Base-by-base conservation (phyloP, 208 protist species). In the Trypanosoma melophagium region DNA sequence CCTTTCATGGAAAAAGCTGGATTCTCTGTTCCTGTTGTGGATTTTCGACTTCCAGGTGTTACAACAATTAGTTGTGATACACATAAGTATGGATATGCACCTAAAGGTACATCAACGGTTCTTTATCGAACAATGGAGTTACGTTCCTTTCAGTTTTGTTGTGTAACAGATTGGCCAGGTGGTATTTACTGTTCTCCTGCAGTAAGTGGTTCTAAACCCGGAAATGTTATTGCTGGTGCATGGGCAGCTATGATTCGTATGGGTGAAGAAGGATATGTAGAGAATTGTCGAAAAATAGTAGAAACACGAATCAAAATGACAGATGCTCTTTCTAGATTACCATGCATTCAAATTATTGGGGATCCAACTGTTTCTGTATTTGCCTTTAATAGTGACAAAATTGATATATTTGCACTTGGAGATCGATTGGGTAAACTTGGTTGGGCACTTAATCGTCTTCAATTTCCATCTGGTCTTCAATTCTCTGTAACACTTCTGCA, bases 81-180 rank as follows among this genome's bases (percentile, higher is more conserved):
- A 50, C 98, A 99, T 91, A 99, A 99, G 85, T 99, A 99, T 86
- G 98, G 98, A 66, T 99, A 94, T 73, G 91, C 97, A 0, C 91
- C 97, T 0, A 99, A 99, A 77, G 98, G 98, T 8, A 97, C 93
- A 25, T 98, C 96, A 7, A 97, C 98, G 0, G 62, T 99, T 13
- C 53, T 99, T 47, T 99, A 98, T 77, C 59, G 80, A 25, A 83
- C 59, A 13, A 76, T 83, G 47, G 86, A 98, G 44, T 68, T 98
- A 40, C 88, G 97, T 51, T 86, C 88, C 31, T 87, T 91, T 65
- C 96, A 98, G 84, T 99, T 98, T 79, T 99, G 97, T 74, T 90
- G 92, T 25, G 78, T 92, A 14, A 62, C 97, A 12, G 88, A 98
- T 58, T 99, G 98, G 98, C 87, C 97, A 0, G 98, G 98, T 61